Evolutionary conservation across 2,329 filamentous ascomycete genomes (phyloP), one percentile per base, ranked within the genome.

Genomic region (Pyricularia sp.): DNA sequence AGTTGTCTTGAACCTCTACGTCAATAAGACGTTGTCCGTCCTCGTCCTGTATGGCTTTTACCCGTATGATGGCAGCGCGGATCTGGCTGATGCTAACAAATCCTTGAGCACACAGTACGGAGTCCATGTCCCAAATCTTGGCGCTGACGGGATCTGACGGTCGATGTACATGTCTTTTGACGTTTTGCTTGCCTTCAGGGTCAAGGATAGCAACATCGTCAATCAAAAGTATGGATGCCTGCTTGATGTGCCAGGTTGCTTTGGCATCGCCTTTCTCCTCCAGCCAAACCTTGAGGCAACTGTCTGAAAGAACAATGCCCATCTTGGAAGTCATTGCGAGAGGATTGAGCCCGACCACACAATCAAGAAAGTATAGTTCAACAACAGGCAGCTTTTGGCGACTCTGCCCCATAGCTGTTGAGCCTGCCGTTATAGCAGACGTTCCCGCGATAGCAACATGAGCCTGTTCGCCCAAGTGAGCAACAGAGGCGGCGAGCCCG

Each of bases 51-150:
- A 79, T 77, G 13, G 93, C 78, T 61, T 85, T 83, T 2, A 94
- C 80, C 2, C 79, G 78, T 0, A 86, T 84, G 67, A 86, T 89
- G 0, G 93, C 92, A 2, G 92, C 88, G 22, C 92, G 96, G 60
- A 97, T 89, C 62, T 90, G 91, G 70, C 90, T 92, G 40, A 99
- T 86, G 59, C 91, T 88, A 7, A 96, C 91, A 72, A 87, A 99
- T 0, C 94, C 94, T 69, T 83, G 80, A 7, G 82, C 78, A 64
- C 85, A 84, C 65, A 88, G 75, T 53, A 83, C 80, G 2, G 78
- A 73, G n/a, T 85, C 79, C 69, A 86, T 83, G 5, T 78, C 76
- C 3, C 6, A 76, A 73, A 49, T 73, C 75, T 30, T 75, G 2
- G 71, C 73, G 22, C 75, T 74, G 53, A 40, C n/a, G 40, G 65